Percentiles rank a stretch among this genome's conserved stretches.
These are phyloP conservation scores for Climacium dendroides DNA, from an alignment of 225 moss, liverwort and hornwort species.

Conservation along the genomic window DNA sequence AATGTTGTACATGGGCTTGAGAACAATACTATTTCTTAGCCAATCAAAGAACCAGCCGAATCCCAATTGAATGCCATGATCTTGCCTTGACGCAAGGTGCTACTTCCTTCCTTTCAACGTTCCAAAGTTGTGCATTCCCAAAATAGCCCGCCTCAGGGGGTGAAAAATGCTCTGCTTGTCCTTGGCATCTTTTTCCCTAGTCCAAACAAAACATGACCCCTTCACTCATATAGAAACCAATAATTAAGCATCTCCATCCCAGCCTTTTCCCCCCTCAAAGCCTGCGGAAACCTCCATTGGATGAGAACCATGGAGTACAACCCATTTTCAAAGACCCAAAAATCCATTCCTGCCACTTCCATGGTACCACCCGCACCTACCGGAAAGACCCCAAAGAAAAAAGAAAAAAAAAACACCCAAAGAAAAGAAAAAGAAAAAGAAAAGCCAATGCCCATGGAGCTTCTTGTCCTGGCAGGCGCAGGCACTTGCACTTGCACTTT, in stretches of 20 bases:
- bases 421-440: no score
- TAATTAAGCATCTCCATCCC: no score
- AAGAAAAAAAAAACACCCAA: no score
- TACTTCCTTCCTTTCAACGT: no score
- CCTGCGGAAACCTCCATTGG: not conserved
- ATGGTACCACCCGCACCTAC: not conserved
- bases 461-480: no score
- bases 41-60: not conserved
- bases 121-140: not conserved
- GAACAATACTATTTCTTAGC: not conserved
- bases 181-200: constrained; percentile 2
- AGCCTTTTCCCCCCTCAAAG: not conserved
- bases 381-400: no score
- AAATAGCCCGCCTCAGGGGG: not conserved
- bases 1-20: not conserved
- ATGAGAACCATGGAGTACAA: not conserved
- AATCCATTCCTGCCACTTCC: not conserved
- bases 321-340: not conserved
- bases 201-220: no score
- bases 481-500: not conserved
- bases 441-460: no score
- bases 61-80: not conserved
- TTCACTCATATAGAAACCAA: not conserved
- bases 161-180: not conserved
- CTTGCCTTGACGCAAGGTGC: not conserved